Base-by-base conservation (phyloP, 2,329 filamentous ascomycete genomes). In the Fusarium sp. region DNA sequence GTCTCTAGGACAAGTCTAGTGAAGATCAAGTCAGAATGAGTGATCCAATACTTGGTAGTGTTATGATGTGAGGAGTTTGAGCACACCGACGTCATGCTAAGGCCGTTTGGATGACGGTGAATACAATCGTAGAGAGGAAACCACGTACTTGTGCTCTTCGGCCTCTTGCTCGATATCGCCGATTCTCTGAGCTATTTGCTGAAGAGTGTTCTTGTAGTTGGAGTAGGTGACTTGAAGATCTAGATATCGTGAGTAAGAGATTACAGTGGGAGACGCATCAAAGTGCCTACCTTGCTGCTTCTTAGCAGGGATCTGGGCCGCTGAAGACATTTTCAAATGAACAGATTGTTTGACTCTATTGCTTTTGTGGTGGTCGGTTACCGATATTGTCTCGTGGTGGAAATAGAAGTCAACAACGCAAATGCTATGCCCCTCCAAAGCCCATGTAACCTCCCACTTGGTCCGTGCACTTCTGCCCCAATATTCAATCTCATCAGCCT, bases 81-180 rank as follows among this genome's bases (percentile, higher is more conserved):
- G 55, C 55, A 67, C 65, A 26, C 46, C 53, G 49, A 70, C 67
- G 69, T 69, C 67, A 75, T 72, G 65, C 52, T 46, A 32, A 57
- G 46, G 48, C 41, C 54, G 20, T 15, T 54, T 56, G 64, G 44
- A n/a, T 46, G 42, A 45, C 45, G 49, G 30, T 32, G 58, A 40
- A 33, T 40, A 27, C 52, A 37, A 67, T 45, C 54, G 54, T 65
- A 52, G 37, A 46, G 7, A 18, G 27, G 37, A 26, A 15, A 26
- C 30, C 45, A 84, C 92, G 80, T 84, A 98, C 96, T 97, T 98
- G 86, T 99, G 96, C 81, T 99, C 96, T 82, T 99, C 96, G 23
- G 93, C 91, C 81, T 98, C 96, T 81, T 97, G 94, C 84, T 99
- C 96, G 61, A 99, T 95, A 79, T 98, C 95, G 42, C 96, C 96